Evolutionary conservation across 2,329 filamentous ascomycete species (phyloP), one percentile per base, ranked within the genome.

Genomic region (Emergomyces orientalis): DNA sequence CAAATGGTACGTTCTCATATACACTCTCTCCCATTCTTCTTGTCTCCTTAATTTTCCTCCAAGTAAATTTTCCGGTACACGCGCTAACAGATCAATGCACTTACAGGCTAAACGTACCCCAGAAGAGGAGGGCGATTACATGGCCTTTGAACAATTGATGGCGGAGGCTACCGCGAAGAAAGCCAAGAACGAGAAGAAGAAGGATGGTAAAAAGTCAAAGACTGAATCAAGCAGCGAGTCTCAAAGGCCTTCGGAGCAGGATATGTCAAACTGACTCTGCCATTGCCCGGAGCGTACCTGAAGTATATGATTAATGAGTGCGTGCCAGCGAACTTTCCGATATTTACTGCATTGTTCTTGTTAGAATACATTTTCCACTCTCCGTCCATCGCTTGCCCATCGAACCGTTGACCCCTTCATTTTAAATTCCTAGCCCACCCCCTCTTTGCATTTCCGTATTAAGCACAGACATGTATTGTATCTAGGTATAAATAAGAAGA

Each of bases 91-190:
- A 22, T 62, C 34, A 8, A 62, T 59, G n/a, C 47, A 34, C 41
- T 13, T 57, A 57, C 68, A 97, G 92, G 90, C 93, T 49, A 84
- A 89, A 75, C 87, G 94, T 66, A 88, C 93, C 62, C 88, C 93
- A 51, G 94, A 99, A 67, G 94, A 99, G 79, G 94, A 99, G 77
- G 93, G 94, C 67, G 94, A 97, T 71, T 97, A 96, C 78, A 95
- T 99, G 85, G 92, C 93, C 19, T 99, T 99, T 69, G 94, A 99
- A 76, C 91, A 97, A 77, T 86, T 99, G 62, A 96, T 99, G 76
- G 92, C 94, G 59, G 94, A 99, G 74, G 93, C 93, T 4, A 91
- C 92, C 63, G 88, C 91, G 61, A 97, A 97, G 84, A 96, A 97
- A 78, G 91, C 94, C 68, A 83, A 84, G 72, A 88, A 93, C 71